Evolutionary conservation across 768 basidiomycete species (phyloP).

Genomic region (Xerocomellus dryophilus): DNA sequence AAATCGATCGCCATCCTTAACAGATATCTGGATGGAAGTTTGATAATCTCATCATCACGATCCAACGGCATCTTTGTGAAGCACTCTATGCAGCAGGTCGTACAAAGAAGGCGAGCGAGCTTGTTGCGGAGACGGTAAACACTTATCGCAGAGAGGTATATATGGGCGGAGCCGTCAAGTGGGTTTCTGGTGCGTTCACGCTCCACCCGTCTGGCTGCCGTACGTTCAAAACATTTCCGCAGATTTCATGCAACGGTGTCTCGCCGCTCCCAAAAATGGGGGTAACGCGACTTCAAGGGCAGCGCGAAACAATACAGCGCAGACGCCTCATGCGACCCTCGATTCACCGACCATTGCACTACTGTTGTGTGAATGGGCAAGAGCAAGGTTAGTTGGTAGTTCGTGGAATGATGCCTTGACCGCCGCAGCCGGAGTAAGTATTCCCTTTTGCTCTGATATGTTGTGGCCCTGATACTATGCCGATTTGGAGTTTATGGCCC

Average conservation of each 20-base stretch:
- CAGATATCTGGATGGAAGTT: slow-evolving; percentile 8
- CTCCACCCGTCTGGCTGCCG: neutral
- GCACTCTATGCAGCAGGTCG: neutral
- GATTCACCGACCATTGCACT: neutral
- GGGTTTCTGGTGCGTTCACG: neutral
- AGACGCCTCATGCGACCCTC: neutral
- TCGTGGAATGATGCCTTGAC: neutral
- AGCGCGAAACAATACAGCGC: too few species aligned
- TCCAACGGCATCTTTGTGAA: neutral
- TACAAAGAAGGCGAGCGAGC: neutral
- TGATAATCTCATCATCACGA: neutral
- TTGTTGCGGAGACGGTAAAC: neutral
- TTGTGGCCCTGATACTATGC: neutral
- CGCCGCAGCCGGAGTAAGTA: neutral
- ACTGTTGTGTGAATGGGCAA: neutral
- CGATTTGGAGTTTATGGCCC: neutral
- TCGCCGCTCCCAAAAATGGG: neutral
- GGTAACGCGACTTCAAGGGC: too few species aligned
- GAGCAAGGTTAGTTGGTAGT: neutral
- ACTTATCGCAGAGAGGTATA: neutral
- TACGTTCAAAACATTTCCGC: neutral
- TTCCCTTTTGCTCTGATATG: neutral
- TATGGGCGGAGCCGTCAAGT: neutral
- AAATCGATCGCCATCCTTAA: neutral
- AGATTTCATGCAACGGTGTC: slow-evolving; percentile 1